Percentiles rank a stretch among this genome's conserved stretches.
phyloP scores from a whole-genome alignment of 495 filamentous ascomycete species.

The Acidiella bohemica region DNA sequence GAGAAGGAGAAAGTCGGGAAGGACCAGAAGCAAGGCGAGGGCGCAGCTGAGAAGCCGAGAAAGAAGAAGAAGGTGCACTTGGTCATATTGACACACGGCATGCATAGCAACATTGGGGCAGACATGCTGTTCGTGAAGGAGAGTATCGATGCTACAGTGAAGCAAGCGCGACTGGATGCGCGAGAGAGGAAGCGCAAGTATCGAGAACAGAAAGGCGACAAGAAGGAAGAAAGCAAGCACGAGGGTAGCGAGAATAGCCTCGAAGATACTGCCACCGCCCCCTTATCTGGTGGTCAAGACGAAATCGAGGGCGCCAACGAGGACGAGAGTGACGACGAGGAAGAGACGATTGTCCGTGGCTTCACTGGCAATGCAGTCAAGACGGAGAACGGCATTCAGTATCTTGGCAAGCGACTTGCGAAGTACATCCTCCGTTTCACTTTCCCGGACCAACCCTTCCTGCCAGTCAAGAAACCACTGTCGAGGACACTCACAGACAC shows the following conservation, averaged over 20 bases:
- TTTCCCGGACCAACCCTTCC: conserved; percentile 79
- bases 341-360: conserved; percentile 86
- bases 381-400: conserved; percentile 92
- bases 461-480: conserved; percentile 49
- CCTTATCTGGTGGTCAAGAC: conserved; percentile 31
- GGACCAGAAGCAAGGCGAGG: too few relatives aligned
- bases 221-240: conserved; percentile 6
- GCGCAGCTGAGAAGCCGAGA: conserved; percentile 23
- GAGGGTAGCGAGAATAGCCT: conserved; percentile 17
- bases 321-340: conserved; percentile 51
- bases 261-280: conserved; percentile 23
- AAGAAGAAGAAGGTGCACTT: conserved; percentile 69
- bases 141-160: conserved; percentile 75
- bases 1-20: conserved; percentile 15
- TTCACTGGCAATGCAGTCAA: conserved; percentile 79
- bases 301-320: conserved; percentile 29
- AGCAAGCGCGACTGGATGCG: conserved; percentile 48
- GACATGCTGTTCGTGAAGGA: conserved; percentile 98
- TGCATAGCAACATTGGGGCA: conserved; percentile 92
- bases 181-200: conserved; percentile 38
- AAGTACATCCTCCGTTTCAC: conserved; percentile 79
- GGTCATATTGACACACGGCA: conserved; percentile 82
- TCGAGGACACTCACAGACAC: conserved; percentile 24
- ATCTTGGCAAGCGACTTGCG: conserved; percentile 87
- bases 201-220: conserved; percentile 1